Evolutionary conservation across 2,329 filamentous ascomycete species (phyloP).

Genomic region (Exophiala alcalophila): DNA sequence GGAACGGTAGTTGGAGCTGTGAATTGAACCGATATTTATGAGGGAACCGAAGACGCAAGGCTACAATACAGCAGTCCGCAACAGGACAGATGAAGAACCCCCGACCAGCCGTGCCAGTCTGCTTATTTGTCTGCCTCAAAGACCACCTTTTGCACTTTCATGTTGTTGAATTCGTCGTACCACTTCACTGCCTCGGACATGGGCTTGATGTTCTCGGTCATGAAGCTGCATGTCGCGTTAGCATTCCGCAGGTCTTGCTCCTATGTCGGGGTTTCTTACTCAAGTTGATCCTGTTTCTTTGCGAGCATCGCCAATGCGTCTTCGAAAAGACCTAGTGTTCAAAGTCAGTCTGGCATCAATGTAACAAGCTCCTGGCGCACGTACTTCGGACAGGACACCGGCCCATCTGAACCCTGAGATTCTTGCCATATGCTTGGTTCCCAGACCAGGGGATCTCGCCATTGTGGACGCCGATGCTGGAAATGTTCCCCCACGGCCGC

Average conservation of each 20-base stretch:
- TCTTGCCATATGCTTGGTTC: conserved; percentile 64
- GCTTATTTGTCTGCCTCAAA: conserved; percentile 52
- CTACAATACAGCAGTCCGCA: not conserved
- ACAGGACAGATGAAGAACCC: not conserved
- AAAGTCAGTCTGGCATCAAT: not conserved
- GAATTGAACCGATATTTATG: not conserved
- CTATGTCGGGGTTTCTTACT: no score
- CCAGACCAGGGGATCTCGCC: conserved; percentile 66
- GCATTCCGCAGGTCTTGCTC: no score
- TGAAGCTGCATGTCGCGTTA: conserved; percentile 56
- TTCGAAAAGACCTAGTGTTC: conserved; percentile 54
- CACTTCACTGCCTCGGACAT: conserved; percentile 63
- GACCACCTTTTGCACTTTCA: conserved; percentile 71
- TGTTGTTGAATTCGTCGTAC: conserved; percentile 69
- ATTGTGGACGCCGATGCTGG: conserved; percentile 74
- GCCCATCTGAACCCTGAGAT: conserved; percentile 71
- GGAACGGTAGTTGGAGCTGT: no score
- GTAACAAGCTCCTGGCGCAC: not conserved
- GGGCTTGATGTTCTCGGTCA: conserved; percentile 74
- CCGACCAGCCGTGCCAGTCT: not conserved
- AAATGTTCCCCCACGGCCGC: conserved; percentile 69
- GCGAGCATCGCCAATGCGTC: conserved; percentile 63
- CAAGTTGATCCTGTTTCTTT: conserved; percentile 63
- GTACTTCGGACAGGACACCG: conserved; percentile 66
- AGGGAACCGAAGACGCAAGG: not conserved